Evolutionary conservation across 2,329 filamentous ascomycete species (phyloP), one percentile per base, ranked within the genome.

Genomic region (Tolypocladium ovalisporum): DNA sequence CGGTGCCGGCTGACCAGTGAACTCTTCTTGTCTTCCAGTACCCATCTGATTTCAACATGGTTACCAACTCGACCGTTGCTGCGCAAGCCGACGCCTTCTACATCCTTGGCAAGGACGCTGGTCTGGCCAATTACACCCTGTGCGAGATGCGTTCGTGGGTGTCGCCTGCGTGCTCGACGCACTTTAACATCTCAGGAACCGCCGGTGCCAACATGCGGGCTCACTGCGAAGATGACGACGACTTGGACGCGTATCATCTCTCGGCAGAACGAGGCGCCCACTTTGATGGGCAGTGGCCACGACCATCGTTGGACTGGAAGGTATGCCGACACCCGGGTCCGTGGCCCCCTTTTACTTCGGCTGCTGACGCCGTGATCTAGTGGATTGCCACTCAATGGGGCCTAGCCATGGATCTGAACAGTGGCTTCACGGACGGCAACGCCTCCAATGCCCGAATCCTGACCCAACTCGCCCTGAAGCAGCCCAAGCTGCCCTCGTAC

Each of bases 111-210:
- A 84, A 85, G 57, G 67, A 63, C 9, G 57, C 63, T 0, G 44
- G 34, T 5, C 67, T 69, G 8, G 67, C 64, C 0, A 75, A 82
- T 35, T 91, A 86, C 65, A 83, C 85, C 0, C 71, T 94, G 0
- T 94, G 89, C 66, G 76, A 85, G 47, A 68, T 92, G 17, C 79
- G 81, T 27, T 86, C 83, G 0, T 85, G 83, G 62, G 68, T 84
- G 1, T 84, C 86, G 0, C 77, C 85, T 0, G 73, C 79, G 15
- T 94, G 89, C 68, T 86, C 83, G 0, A 91, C 89, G 0, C 69
- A 70, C 4, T 86, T 81, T 63, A 74, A 78, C 57, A 73, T 82
- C 15, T 79, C 81, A 0, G 81, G 82, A 0, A 76, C 75, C 7
- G 73, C 70, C 2, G 87, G 88, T 2, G 84, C 83, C 0, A 72